Evolutionary conservation across 495 filamentous ascomycete genomes (phyloP).

Genomic region (Platismatia glauca): DNA sequence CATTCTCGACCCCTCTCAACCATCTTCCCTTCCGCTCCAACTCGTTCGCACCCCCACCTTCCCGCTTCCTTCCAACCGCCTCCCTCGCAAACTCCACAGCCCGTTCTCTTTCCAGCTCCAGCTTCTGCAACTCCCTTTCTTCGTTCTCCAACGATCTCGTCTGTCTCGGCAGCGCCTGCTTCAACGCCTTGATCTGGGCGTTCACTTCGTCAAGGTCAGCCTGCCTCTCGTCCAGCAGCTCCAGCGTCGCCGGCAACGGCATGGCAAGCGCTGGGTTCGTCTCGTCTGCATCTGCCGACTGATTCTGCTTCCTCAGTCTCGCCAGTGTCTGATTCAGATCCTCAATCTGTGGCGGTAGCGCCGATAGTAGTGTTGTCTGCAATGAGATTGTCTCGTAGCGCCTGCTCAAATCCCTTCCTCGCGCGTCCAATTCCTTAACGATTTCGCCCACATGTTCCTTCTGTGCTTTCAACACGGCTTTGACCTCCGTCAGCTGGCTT

Average conservation of each 20-base stretch:
- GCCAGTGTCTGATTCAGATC: constrained; percentile 43
- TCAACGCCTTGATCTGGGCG: constrained; percentile 56
- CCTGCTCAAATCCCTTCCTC: constrained; percentile 50
- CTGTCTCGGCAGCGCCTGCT: constrained; percentile 58
- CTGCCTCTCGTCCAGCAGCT: constrained; percentile 50
- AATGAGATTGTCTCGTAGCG: constrained; percentile 55
- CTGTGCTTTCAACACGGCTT: constrained; percentile 62
- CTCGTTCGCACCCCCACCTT: constrained; percentile 65
- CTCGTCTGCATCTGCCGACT: constrained; percentile 14
- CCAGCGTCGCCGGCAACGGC: constrained; percentile 50
- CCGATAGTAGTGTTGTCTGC: constrained; percentile 48
- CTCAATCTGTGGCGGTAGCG: constrained; percentile 52
- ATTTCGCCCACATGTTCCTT: constrained; percentile 73
- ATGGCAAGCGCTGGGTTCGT: constrained; percentile 40
- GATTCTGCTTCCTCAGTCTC: constrained; percentile 14
- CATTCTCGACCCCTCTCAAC: constrained; percentile 63
- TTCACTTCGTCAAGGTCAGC: constrained; percentile 56
- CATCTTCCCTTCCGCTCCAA: constrained; percentile 76
- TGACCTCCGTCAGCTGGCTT: constrained; percentile 56
- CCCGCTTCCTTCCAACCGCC: constrained; percentile 67
- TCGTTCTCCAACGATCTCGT: constrained; percentile 62
- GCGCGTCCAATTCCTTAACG: constrained; percentile 60
- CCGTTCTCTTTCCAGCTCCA: constrained; percentile 63
- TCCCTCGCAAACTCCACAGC: constrained; percentile 65
- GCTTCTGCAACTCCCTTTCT: constrained; percentile 57